Base-by-base conservation (phyloP, 2,329 filamentous ascomycete species). In the Aspergillus awamori region DNA sequence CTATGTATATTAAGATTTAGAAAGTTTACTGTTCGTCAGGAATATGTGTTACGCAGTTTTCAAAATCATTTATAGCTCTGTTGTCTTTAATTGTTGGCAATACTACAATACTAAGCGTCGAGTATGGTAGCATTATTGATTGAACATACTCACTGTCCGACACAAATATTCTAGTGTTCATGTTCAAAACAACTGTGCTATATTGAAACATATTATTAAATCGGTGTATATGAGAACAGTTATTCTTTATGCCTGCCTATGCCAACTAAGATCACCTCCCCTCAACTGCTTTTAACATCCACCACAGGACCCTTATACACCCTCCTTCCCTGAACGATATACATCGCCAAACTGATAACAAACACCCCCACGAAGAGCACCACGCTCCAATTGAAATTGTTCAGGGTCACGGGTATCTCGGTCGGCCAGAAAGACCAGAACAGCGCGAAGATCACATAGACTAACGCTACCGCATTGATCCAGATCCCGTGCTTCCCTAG, bases 341-440 rank as follows among this genome's bases (percentile, higher is more conserved):
- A 79, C 64, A 81, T 81, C 1, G 71, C 63, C 13, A 76, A 64
- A 13, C 78, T 76, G 48, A 80, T 74, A 5, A 77, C 43, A 58
- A 81, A 75, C 8, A 77, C 72, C 0, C 69, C 72, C 22, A 66
- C 67, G 51, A 82, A 81, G 41, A 84, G 77, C 6, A 82, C 72
- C n/a, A 76, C 67, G 30, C 77, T 79, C 81, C 81, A 85, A 68
- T 86, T 85, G 70, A 84, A 82, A 3, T 75, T 77, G 3, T 63
- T 67, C 1, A 72, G 65, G 0, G 74, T 77, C 0, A 81, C 76
- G 0, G 76, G 70, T 7, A 76, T 69, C 0, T 66, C 59, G 0
- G 72, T 66, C 1, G 83, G 83, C 70, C 82, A 84, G 60, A 82
- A 81, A 11, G 75, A 72, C 67, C 83, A 82, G 54, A 83, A 74